Base-by-base conservation (phyloP, 2,329 filamentous ascomycete genomes). In the Sordariomycetes sp. region DNA sequence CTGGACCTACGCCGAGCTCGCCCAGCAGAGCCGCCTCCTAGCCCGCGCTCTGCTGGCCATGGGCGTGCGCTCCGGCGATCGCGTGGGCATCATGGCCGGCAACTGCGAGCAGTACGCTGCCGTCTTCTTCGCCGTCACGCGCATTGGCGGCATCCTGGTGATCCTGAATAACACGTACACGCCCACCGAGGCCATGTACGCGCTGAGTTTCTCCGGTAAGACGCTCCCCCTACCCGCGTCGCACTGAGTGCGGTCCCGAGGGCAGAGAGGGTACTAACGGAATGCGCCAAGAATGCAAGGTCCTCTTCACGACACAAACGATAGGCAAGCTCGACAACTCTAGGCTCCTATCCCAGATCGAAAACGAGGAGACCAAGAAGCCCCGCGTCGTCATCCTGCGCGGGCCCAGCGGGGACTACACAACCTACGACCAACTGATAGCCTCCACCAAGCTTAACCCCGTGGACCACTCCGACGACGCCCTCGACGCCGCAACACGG, bases 141-240 rank as follows among this genome's bases (percentile, higher is more conserved):
- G 82, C 53, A 78, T 88, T 20, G 85, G 86, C 11, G 84, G 80
- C 53, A 83, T 87, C 53, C 75, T 91, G 57, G 88, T 91, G 32
- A 89, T 91, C 52, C 74, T 92, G 63, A 92, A 92, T 73, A 92
- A 90, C 71, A 92, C 88, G 0, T 92, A 92, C 68, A 92, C 88
- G 1, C 78, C 85, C 2, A 81, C 79, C 1, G 88, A 92, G 71
- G 83, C 87, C 54, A 79, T 84, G 67, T 87, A 88, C 69, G 88
- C 86, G 11, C 70, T 92, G 32, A 79, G 80, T 58, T 89, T 90
- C 66, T 84, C 86, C 18, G 83, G 85, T 87, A 71, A 63, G 75
- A 68, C 34, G 11, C 14, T 43, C 16, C 8, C 12, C 46, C 46
- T 8, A 32, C 8, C 8, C 28, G 8, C 8, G 28, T 32, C 28